Evolutionary conservation across 73 alveolate genomes (phyloP).

Genomic region (Durusdinium trenchii): DNA sequence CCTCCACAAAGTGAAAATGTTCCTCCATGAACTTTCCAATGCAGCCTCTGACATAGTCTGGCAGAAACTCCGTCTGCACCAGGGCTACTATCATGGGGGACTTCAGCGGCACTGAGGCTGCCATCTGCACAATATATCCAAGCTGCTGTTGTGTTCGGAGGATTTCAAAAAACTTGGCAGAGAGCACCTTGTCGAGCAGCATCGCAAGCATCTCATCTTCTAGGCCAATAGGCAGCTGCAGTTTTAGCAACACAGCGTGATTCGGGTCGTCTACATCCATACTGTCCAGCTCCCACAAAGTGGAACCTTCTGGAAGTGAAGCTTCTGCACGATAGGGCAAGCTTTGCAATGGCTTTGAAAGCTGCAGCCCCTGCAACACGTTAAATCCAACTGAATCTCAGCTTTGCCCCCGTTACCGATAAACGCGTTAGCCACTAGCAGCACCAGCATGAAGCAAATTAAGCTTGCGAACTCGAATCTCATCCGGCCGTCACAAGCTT

Average conservation of each 20-base stretch:
- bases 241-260: conserved; percentile 39
- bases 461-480: background rate
- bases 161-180: conserved; percentile 70
- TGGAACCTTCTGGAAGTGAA: conserved; percentile 19
- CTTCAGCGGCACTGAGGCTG: conserved; percentile 40
- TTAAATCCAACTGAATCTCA: too few species aligned
- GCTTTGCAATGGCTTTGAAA: background rate
- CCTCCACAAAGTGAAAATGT: conserved; percentile 31
- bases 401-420: background rate
- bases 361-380: background rate
- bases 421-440: background rate
- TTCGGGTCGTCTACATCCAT: conserved; percentile 57
- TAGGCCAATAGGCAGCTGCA: conserved; percentile 32
- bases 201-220: conserved; percentile 26
- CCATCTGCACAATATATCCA: conserved; percentile 46
- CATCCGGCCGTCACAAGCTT: conserved; percentile 54
- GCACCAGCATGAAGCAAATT: background rate
- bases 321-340: conserved; percentile 80
- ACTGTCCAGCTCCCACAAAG: conserved; percentile 68
- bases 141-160: conserved; percentile 76
- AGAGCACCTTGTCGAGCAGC: conserved; percentile 31
- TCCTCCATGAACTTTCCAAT: conserved; percentile 53
- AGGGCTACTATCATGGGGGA: conserved; percentile 3
- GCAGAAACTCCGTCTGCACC: conserved; percentile 67
- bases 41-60: conserved; percentile 81